These are phyloP conservation scores for Staphylotrichum tortipilum DNA, from an alignment of 495 filamentous ascomycete species.

Conservation along the genomic window DNA sequence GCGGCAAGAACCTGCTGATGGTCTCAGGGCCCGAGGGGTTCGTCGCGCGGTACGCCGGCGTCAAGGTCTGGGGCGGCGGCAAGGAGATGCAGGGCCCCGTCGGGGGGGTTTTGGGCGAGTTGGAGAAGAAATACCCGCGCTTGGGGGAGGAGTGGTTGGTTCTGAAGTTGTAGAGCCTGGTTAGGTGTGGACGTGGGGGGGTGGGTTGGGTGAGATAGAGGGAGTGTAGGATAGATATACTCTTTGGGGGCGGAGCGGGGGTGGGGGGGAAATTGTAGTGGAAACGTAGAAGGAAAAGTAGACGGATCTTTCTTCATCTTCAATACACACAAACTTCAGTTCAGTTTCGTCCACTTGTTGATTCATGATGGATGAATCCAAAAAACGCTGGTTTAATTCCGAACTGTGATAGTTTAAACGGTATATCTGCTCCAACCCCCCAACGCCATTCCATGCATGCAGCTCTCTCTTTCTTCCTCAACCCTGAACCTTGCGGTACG, in stretches of 20 bases:
- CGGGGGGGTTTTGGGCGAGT: conserved; percentile 31
- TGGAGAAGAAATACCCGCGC: conserved; percentile 16
- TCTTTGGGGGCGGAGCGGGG: too few relatives aligned
- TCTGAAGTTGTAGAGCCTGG: conserved; percentile 38
- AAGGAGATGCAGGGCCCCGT: conserved; percentile 60
- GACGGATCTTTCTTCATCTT: too few relatives aligned
- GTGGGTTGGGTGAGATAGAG: background rate
- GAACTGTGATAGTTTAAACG: background rate
- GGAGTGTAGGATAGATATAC: background rate
- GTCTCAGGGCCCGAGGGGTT: conserved; percentile 90
- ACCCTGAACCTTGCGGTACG: conserved; percentile 89
- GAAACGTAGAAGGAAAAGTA: too few relatives aligned
- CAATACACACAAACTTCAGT: too few relatives aligned
- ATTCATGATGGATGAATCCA: too few relatives aligned
- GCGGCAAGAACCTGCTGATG: conserved; percentile 54
- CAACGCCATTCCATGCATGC: conserved; percentile 10
- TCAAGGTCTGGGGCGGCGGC: conserved; percentile 63
- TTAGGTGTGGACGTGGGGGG: background rate
- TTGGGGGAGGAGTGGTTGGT: conserved; percentile 36
- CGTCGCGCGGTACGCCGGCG: conserved; percentile 66
- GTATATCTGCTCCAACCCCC: too few relatives aligned
- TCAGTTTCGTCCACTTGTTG: too few relatives aligned
- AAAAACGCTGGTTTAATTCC: background rate
- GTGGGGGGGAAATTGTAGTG: too few relatives aligned
- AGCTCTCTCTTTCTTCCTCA: conserved; percentile 26